These are phyloP conservation scores for Cryptosporidium bovis DNA, from an alignment of 169 alveolate species.

Conservation along the genomic window DNA sequence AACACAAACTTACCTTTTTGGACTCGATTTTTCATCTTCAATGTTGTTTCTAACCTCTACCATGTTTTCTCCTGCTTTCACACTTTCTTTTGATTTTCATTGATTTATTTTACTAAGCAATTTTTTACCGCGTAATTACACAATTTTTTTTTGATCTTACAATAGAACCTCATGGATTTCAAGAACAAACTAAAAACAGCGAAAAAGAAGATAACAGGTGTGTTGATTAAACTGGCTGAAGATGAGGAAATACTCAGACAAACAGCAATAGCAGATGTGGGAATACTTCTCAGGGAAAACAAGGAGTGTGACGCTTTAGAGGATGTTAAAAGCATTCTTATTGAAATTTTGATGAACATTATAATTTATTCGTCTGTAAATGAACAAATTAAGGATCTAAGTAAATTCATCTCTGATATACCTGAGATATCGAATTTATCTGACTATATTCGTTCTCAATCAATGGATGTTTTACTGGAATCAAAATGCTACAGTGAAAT, in stretches of 20 bases:
- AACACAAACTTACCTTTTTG: neutral
- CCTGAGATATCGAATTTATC: constrained; percentile 62
- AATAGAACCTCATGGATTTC: constrained; percentile 15
- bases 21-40: neutral
- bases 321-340: constrained; percentile 25
- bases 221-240: constrained; percentile 17
- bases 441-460: constrained; percentile 70
- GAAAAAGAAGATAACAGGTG: constrained; percentile 20
- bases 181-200: constrained; percentile 6
- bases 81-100: too few species aligned
- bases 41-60: neutral
- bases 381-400: constrained; percentile 1
- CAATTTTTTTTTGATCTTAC: neutral
- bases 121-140: too few species aligned
- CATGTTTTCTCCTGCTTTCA: too few species aligned
- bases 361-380: constrained; percentile 33
- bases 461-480: constrained; percentile 55
- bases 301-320: constrained; percentile 31
- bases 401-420: constrained; percentile 21
- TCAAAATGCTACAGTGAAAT: constrained; percentile 39
- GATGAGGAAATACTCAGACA: constrained; percentile 36
- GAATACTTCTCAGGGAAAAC: constrained; percentile 16
- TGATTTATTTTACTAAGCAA: too few species aligned
- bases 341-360: constrained; percentile 37
- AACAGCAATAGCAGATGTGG: constrained; percentile 39